Percentiles rank a stretch among this genome's conserved stretches.
These are phyloP conservation scores for Paraleonurus japonicus DNA, from an alignment of 257 asterid species.

Conservation along the genomic window DNA sequence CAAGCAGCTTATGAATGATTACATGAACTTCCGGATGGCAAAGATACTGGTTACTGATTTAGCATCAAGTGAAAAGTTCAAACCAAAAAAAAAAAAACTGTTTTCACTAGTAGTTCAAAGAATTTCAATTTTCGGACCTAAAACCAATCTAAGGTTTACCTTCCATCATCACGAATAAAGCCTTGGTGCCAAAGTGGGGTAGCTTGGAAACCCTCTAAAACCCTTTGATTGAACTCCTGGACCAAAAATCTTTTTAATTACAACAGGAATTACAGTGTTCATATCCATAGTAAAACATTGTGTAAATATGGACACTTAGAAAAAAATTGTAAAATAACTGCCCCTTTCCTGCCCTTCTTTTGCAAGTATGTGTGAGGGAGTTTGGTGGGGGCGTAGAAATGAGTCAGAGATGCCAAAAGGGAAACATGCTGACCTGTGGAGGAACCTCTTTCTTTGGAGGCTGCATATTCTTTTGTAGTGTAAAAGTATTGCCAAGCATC, in stretches of 20 bases:
- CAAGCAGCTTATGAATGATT: slow-evolving; percentile 26
- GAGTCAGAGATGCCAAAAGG: slow-evolving; percentile 6
- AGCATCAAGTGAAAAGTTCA: background rate
- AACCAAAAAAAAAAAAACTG: background rate
- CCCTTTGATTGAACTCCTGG: slow-evolving; percentile 80
- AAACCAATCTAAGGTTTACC: slow-evolving; percentile 38
- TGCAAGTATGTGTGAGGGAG: background rate
- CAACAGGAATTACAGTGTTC: slow-evolving; percentile 1
- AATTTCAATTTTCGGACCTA: background rate
- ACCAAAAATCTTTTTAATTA: slow-evolving; percentile 21
- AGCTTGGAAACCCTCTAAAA: slow-evolving; percentile 89
- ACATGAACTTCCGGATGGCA: slow-evolving; percentile 17
- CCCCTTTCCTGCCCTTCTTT: background rate
- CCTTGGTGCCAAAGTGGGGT: slow-evolving; percentile 98
- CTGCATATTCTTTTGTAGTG: slow-evolving; percentile 41
- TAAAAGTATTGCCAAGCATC: slow-evolving; percentile 82
- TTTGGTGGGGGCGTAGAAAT: background rate
- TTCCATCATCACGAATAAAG: slow-evolving; percentile 75
- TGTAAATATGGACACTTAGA: background rate
- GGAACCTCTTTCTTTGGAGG: slow-evolving; percentile 73
- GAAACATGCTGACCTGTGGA: slow-evolving; percentile 63
- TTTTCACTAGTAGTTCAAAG: background rate
- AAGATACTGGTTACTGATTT: background rate
- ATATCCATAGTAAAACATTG: background rate
- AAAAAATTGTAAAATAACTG: background rate